Evolutionary conservation across 805 yeast genomes (phyloP).

Genomic region (Candida andamanensis): DNA sequence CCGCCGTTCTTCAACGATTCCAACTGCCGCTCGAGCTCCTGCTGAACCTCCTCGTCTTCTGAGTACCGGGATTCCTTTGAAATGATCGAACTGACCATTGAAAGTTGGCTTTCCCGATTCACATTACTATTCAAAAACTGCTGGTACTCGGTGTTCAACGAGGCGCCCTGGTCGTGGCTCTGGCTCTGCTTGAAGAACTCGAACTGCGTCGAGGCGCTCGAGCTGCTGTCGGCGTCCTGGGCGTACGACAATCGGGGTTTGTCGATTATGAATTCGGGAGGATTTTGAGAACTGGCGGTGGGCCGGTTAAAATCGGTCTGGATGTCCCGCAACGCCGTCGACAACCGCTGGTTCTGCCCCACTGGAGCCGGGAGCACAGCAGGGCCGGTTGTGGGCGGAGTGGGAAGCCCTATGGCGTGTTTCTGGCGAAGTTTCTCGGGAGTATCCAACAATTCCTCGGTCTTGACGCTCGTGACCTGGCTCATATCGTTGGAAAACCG

Average conservation of each 20-base stretch:
- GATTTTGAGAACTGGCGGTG: conserved; percentile 4
- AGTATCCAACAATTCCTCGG: conserved; percentile 11
- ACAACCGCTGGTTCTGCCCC: too few relatives aligned
- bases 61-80: conserved; percentile 28
- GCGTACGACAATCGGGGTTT: conserved; percentile 9
- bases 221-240: conserved; percentile 5
- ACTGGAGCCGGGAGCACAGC: too few relatives aligned
- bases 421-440: conserved; percentile 7
- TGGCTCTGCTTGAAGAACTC: conserved; percentile 9
- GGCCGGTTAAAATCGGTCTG: too few relatives aligned
- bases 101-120: conserved; percentile 28
- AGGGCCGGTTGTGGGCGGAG: conserved; percentile 5
- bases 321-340: conserved; percentile 24
- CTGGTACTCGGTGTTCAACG: conserved; percentile 23
- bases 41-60: conserved; percentile 26
- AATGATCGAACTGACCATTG: conserved; percentile 39
- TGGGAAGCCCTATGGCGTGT: conserved; percentile 2
- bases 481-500: conserved; percentile 5
- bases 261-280: too few relatives aligned
- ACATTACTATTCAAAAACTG: conserved; percentile 16
- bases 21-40: conserved; percentile 35
- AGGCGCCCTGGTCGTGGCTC: conserved; percentile 16
- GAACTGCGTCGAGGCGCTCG: conserved; percentile 14
- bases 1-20: conserved; percentile 26
- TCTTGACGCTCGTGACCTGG: conserved; percentile 9